A percentile compares a stretch with the other conserved stretches of the same genome.
Conservation (phyloP, 768 basidiomycete species). For the Phylloporus sp. region DNA sequence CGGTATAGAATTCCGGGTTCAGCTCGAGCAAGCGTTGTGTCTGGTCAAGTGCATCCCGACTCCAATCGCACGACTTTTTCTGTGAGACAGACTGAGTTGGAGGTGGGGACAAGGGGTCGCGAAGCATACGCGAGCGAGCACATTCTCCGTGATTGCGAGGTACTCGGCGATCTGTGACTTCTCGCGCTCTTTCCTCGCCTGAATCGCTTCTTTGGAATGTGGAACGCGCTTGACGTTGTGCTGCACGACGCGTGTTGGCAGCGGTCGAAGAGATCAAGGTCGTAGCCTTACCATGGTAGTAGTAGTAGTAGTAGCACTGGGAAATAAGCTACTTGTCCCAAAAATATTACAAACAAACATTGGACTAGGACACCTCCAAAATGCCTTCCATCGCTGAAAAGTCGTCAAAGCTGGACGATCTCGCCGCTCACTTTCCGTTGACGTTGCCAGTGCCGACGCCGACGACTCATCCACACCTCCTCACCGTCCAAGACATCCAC, state of each 20-base stretch:
- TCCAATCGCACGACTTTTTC: slow-evolving; percentile 69
- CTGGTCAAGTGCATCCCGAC: slow-evolving; percentile 66
- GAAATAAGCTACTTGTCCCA: slow-evolving; percentile 3
- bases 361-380: slow-evolving; percentile 14
- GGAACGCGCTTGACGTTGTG: slow-evolving; percentile 65
- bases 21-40: slow-evolving; percentile 72
- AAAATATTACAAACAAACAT: slow-evolving; percentile 6
- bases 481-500: slow-evolving; percentile 69
- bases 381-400: slow-evolving; percentile 58
- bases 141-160: slow-evolving; percentile 54
- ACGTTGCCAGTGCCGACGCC: slow-evolving; percentile 83
- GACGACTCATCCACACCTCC: slow-evolving; percentile 66
- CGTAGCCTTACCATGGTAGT: slow-evolving; percentile 24
- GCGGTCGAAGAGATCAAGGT: background rate
- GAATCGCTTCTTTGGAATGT: slow-evolving; percentile 55
- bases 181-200: slow-evolving; percentile 66
- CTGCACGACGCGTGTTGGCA: slow-evolving; percentile 32
- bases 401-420: slow-evolving; percentile 43
- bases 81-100: slow-evolving; percentile 29
- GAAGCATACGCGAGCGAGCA: slow-evolving; percentile 57
- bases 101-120: background rate
- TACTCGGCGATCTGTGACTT: slow-evolving; percentile 73
- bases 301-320: background rate
- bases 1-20: slow-evolving; percentile 94
- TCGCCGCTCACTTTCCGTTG: slow-evolving; percentile 69